Conservation (phyloP, 1,139 yeast genomes). For the Sugiyamaella japonica region DNA sequence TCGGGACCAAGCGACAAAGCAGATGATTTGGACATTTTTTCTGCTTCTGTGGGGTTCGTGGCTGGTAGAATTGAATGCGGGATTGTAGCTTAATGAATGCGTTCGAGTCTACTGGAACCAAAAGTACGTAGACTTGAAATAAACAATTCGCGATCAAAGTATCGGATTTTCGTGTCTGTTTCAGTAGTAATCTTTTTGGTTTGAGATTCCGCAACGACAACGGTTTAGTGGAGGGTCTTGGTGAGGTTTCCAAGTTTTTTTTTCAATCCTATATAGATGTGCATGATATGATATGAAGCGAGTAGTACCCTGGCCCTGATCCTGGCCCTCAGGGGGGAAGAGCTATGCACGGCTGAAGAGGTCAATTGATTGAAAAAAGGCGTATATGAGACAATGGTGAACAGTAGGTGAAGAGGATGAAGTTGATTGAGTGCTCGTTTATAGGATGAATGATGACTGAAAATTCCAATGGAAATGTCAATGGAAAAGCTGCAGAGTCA, state of each 20-base stretch:
- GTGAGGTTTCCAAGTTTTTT: background rate
- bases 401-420: background rate
- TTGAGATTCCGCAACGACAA: background rate
- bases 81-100: background rate
- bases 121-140: background rate
- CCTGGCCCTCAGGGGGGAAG: no score
- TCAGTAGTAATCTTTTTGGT: background rate
- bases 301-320: constrained; percentile 1
- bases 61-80: background rate
- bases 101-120: background rate
- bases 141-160: background rate
- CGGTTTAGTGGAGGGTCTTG: background rate
- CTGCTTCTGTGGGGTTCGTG: background rate
- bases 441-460: background rate
- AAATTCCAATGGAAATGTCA: no score
- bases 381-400: background rate
- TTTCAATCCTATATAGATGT: background rate
- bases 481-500: background rate
- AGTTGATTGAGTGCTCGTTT: background rate
- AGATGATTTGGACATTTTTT: constrained; percentile 34
- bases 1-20: constrained; percentile 46
- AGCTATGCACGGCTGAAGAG: background rate
- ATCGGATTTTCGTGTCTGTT: background rate
- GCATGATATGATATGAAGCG: background rate
- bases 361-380: background rate